Conservation (phyloP, 202 grass and related monocot species). For the Schoenoplectus tabernaemontani region DNA sequence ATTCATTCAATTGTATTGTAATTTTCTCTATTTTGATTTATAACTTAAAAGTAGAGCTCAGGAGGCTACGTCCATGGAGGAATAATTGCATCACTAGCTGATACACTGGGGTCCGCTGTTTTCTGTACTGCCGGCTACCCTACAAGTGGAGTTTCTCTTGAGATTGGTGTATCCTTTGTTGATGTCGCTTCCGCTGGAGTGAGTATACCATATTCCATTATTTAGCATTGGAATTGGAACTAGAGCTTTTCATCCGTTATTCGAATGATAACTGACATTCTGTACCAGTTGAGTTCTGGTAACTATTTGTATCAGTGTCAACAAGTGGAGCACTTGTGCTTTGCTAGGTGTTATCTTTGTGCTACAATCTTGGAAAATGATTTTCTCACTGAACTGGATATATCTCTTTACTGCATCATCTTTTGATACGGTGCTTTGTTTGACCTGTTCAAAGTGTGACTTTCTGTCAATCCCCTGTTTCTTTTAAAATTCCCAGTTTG, state of each 20-base stretch:
- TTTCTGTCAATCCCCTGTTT: neutral
- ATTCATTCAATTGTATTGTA: neutral
- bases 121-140: slow-evolving; percentile 33
- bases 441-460: neutral
- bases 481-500: neutral
- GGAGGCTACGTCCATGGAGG: slow-evolving; percentile 47
- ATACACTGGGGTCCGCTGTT: slow-evolving; percentile 57
- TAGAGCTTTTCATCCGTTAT: neutral
- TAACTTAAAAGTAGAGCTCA: slow-evolving; percentile 29
- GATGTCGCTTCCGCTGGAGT: slow-evolving; percentile 49
- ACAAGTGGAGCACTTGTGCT: neutral
- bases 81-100: slow-evolving; percentile 59
- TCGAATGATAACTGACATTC: neutral
- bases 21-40: neutral
- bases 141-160: slow-evolving; percentile 51
- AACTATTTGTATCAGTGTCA: neutral
- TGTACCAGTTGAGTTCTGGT: neutral
- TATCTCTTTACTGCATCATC: neutral
- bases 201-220: neutral
- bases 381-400: neutral
- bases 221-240: neutral
- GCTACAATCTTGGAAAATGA: neutral
- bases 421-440: neutral
- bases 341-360: neutral
- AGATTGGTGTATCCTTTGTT: slow-evolving; percentile 66